Conservation (phyloP, 306 rosid species). For the Quercus glauca region DNA sequence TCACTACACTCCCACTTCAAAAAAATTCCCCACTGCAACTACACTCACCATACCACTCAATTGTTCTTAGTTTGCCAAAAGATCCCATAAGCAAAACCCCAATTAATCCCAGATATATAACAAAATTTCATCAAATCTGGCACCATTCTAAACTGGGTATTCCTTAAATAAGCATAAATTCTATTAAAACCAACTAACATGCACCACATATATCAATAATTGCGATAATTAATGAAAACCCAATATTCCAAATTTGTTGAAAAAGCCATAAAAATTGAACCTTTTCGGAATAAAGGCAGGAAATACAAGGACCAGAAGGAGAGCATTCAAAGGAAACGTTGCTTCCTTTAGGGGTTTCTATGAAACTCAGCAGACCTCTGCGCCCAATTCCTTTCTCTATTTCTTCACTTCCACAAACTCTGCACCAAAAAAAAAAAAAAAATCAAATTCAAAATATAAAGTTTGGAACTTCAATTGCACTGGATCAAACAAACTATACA, state of each 20-base stretch:
- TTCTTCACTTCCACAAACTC: constrained; percentile 35
- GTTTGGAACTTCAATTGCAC: constrained; percentile 7
- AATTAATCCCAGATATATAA: not conserved
- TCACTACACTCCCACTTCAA: not conserved
- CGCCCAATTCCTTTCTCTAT: constrained; percentile 36
- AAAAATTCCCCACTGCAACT: not conserved
- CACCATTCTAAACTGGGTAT: not conserved
- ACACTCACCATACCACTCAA: not conserved
- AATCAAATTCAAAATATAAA: constrained; percentile 16
- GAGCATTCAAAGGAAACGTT: constrained; percentile 78
- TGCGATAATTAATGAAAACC: not conserved
- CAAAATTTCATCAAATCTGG: not conserved
- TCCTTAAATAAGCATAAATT: not conserved
- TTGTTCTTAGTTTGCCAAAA: not conserved
- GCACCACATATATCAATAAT: not conserved
- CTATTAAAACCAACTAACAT: not conserved
- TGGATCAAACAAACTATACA: constrained; percentile 14
- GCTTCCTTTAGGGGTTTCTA: constrained; percentile 62
- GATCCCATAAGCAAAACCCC: not conserved
- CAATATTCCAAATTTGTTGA: not conserved
- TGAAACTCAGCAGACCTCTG: constrained; percentile 68
- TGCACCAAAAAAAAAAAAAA: constrained; percentile 1
- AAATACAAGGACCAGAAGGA: constrained; percentile 89
- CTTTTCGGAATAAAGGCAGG: constrained; percentile 89
- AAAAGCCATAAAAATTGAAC: constrained; percentile 25